These are phyloP conservation scores for Otatea glauca DNA, from an alignment of 176 grass and related monocot genomes.

Conservation along the genomic window DNA sequence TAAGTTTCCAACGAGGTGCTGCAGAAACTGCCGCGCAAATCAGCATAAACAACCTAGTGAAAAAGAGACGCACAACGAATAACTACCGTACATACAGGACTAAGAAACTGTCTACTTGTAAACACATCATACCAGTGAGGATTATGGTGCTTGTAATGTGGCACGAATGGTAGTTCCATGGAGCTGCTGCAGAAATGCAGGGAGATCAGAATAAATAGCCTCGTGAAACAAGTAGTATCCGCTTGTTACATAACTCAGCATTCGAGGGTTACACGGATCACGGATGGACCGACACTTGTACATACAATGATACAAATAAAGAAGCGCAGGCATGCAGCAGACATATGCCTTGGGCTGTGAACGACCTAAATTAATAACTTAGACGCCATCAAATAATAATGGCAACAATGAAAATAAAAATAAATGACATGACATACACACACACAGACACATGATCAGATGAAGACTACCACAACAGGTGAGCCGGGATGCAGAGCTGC, in stretches of 20 bases:
- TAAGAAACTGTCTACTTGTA: neutral
- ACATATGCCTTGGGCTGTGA: conserved; percentile 18
- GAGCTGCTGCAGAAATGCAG: neutral
- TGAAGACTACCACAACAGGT: conserved; percentile 19
- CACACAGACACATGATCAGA: conserved; percentile 30
- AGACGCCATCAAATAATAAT: conserved; percentile 21
- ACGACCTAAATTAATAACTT: conserved; percentile 39
- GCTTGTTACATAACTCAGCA: conserved; percentile 36
- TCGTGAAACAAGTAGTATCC: neutral
- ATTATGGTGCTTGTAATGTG: neutral
- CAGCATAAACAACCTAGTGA: neutral
- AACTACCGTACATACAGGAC: neutral
- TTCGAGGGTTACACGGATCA: neutral
- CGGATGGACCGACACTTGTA: neutral
- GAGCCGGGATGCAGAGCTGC: neutral
- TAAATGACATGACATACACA: conserved; percentile 6
- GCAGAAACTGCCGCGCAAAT: neutral
- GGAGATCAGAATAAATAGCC: conserved; percentile 7
- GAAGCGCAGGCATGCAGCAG: conserved; percentile 1
- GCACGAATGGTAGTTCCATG: neutral
- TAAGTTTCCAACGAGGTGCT: neutral
- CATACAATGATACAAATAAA: conserved; percentile 38
- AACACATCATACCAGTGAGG: neutral
- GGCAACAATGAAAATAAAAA: neutral
- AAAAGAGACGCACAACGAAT: neutral